Evolutionary conservation across 192 early-diverging fungal genomes (phyloP).

Genomic region (Backusella circina): DNA sequence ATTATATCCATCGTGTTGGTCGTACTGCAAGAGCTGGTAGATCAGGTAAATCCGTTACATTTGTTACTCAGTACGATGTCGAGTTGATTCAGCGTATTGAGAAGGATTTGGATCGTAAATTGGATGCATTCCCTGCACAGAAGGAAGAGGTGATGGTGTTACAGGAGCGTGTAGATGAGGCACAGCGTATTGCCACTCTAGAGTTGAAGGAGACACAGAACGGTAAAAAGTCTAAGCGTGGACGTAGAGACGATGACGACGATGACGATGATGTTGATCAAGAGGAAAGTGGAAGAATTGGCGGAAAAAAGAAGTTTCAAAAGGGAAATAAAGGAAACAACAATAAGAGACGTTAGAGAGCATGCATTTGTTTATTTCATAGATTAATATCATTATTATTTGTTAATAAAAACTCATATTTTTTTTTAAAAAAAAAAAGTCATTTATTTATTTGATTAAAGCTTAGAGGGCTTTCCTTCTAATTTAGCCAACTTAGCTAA

Average conservation of each 20-base stretch:
- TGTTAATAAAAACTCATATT: neutral
- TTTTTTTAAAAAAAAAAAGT: neutral
- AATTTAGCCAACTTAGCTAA: neutral
- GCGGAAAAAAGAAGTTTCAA: constrained; percentile 11
- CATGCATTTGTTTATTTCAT: constrained; percentile 3
- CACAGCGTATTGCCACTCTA: constrained; percentile 79
- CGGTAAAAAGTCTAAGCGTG: constrained; percentile 38
- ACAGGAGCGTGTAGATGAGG: constrained; percentile 93
- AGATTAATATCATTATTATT: neutral
- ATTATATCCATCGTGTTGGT: constrained; percentile 86
- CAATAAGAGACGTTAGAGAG: neutral
- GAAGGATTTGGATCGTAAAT: constrained; percentile 82
- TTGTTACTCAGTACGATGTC: constrained; percentile 91
- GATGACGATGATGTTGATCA: constrained; percentile 26
- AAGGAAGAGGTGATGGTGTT: constrained; percentile 85
- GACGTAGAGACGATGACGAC: constrained; percentile 36
- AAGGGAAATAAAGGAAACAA: neutral
- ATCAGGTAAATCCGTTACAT: constrained; percentile 75
- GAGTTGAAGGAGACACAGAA: constrained; percentile 80
- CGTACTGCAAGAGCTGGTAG: constrained; percentile 83
- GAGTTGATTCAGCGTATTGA: constrained; percentile 94
- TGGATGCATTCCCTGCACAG: constrained; percentile 79
- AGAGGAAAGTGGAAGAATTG: constrained; percentile 12
- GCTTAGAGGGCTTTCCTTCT: neutral
- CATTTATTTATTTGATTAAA: neutral